Evolutionary conservation across 345 rosid genomes (phyloP), one percentile per base, ranked within the genome.

Genomic region (Citrus medica): DNA sequence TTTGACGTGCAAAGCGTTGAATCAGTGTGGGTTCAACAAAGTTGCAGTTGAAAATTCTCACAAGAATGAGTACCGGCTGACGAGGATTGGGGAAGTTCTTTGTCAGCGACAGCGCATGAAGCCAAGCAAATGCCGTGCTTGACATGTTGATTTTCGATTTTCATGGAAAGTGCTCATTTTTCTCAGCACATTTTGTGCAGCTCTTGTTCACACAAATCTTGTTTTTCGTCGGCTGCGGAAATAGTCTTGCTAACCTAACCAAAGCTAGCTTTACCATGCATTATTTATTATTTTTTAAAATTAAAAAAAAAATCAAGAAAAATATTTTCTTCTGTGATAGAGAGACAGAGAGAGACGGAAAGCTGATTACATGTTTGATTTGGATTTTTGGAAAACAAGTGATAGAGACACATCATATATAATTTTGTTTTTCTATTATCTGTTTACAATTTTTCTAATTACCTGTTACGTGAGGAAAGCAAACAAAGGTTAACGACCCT

Each of bases 51-150:
- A 46, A 46, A 46, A 13, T 46, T 46, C 51, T 46, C 33, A 1
- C 22, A 12, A 62, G 58, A 53, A 53, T 17, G 58, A 53, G 7
- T 28, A 62, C 9, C 17, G 28, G 66, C 14, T 27, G 14, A 27
- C 19, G 35, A 12, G 6, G 19, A 62, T 10, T 65, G 1, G 42
- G n/a, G 8, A 30, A 37, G 69, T 1, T 53, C 67, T 24, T 38
- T 19, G 81, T 79, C 81, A 79, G 81, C 81, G 21, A 64, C 76
- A 63, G 58, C 72, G 72, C 14, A 3, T 42, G 16, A 42, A 13
- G 76, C 65, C 16, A 22, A 40, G 56, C 40, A 33, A 33, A 27
- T 73, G 77, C 73, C 77, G 73, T 74, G 73, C 13, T 74, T 73
- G 82, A 74, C 77, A 17, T 73, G 74, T 19, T 56, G 4, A 46